Evolutionary conservation across 306 rosid genomes (phyloP), one percentile per base, ranked within the genome.

Genomic region (Trifolium pratense): DNA sequence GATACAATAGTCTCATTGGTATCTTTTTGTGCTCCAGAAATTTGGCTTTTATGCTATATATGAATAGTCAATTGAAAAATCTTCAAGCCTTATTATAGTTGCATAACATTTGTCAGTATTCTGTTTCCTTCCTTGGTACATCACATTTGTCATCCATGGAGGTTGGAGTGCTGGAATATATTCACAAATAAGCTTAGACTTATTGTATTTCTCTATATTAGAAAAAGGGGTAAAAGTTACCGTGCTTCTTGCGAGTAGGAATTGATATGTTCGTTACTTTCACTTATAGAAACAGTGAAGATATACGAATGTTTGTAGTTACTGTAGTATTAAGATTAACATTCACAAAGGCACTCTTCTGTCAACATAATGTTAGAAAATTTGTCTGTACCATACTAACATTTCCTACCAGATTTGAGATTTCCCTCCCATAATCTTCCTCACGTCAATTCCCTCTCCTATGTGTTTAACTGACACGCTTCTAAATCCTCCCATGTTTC

Each of bases 11-110:
- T 20, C 64, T 70, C 29, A 5, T n/a, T 55, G 55, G 39, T 26
- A 39, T 71, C 49, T 15, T 17, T 69, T 51, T 32, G 74, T 49
- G 48, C 55, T 69, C 48, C 31, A 49, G 46, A 52, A 69, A 26
- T n/a, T 6, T 21, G 16, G 26, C 37, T 58, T 58, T 13, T 58
- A 58, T 23, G 64, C 58, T 52, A 18, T 52, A 52, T 18, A 26
- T n/a, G n/a, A n/a, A n/a, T n/a, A n/a, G 61, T 55, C 31, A 11
- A 20, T 55, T 55, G 55, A 9, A 55, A 18, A 55, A 55, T 20
- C 61, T 18, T 18, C 31, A 21, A 20, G 61, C 61, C 32, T 21
- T 62, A 9, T 5, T 63, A 4, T 63, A 36, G 69, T 18, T 64
- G 26, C 69, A 36, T 63, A 7, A 16, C 17, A 16, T n/a, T n/a